These are phyloP conservation scores for Solanum chilense DNA, from an alignment of 257 asterid genomes.

Conservation along the genomic window DNA sequence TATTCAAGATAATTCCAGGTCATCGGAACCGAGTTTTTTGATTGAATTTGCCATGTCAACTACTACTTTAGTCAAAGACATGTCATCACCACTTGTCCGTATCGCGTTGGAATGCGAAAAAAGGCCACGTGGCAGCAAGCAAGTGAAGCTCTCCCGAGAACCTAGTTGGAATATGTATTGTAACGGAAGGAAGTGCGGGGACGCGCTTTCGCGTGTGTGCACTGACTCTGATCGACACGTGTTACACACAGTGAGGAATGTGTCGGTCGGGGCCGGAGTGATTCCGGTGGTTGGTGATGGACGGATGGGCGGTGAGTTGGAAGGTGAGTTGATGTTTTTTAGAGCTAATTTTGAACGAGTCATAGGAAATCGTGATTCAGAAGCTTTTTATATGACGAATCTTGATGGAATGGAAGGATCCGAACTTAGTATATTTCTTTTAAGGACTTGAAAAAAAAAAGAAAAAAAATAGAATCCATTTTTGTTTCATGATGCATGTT, in stretches of 20 bases:
- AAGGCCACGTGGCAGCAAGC: conserved; percentile 12
- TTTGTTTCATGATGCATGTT: background rate
- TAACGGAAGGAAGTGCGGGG: conserved; percentile 75
- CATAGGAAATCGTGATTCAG: conserved; percentile 85
- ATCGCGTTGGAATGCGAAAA: conserved; percentile 81
- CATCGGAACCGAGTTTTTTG: conserved; percentile 54
- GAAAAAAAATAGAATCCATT: background rate
- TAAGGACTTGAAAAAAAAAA: conserved; percentile 46
- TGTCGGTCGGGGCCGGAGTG: conserved; percentile 87
- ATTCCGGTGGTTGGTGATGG: conserved; percentile 74
- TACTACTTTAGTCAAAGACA: conserved; percentile 59
- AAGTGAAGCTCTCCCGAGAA: conserved; percentile 35
- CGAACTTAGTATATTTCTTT: conserved; percentile 75
- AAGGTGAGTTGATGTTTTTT: conserved; percentile 76
- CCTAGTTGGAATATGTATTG: conserved; percentile 85
- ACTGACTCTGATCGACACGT: conserved; percentile 65
- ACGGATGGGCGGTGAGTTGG: conserved; percentile 27
- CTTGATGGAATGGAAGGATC: conserved; percentile 90
- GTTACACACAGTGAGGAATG: conserved; percentile 57
- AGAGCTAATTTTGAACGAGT: conserved; percentile 89
- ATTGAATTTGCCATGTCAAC: conserved; percentile 70
- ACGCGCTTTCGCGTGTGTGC: conserved; percentile 49
- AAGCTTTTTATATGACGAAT: conserved; percentile 86
- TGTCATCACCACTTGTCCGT: conserved; percentile 74
- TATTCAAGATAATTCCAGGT: conserved; percentile 52